These are phyloP conservation scores for Aspergillus caelatus DNA, from an alignment of 2,329 filamentous ascomycete species.

Conservation along the genomic window DNA sequence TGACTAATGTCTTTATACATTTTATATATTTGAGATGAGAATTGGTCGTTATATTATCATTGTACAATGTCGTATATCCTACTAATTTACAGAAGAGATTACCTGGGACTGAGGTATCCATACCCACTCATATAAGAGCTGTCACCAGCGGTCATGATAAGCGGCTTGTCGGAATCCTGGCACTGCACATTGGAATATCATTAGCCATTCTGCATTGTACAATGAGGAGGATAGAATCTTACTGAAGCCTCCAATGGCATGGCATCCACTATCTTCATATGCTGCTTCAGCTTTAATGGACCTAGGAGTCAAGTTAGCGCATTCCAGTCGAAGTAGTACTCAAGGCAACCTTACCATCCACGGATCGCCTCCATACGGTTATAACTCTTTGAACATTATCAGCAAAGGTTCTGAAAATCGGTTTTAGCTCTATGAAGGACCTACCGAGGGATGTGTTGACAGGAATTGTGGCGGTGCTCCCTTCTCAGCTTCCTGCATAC, in stretches of 20 bases:
- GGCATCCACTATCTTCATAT: constrained; percentile 46
- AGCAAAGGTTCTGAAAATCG: background rate
- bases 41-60: background rate
- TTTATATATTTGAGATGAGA: background rate
- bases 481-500: constrained; percentile 54
- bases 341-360: constrained; percentile 46
- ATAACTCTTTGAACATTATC: constrained; percentile 40
- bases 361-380: constrained; percentile 59
- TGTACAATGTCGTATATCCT: background rate
- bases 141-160: constrained; percentile 18
- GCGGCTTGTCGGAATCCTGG: constrained; percentile 26
- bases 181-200: constrained; percentile 14
- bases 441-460: constrained; percentile 61
- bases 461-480: constrained; percentile 57
- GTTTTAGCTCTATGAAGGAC: background rate
- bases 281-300: constrained; percentile 43
- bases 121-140: background rate
- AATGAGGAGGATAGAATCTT: constrained; percentile 16
- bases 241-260: constrained; percentile 31
- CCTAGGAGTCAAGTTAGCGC: constrained; percentile 29
- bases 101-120: background rate
- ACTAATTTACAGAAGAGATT: background rate
- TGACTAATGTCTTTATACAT: constrained; percentile 3
- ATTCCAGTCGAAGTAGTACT: background rate
- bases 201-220: background rate